Evolutionary conservation across 1,284 basidiomycete genomes (phyloP).

Genomic region (Exobasidium rhododendri): DNA sequence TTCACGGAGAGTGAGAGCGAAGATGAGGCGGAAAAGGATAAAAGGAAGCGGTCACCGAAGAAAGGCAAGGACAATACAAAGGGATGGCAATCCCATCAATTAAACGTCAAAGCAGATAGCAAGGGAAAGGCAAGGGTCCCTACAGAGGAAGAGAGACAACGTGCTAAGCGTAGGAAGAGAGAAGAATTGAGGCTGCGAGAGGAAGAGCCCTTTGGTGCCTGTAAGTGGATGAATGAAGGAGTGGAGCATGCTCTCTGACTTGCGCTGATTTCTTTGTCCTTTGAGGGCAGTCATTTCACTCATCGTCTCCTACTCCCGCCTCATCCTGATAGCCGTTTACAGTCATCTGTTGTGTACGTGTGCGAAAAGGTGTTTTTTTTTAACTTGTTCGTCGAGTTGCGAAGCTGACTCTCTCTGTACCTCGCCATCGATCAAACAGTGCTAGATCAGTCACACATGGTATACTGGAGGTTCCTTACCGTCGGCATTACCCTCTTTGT

Average conservation of each 20-base stretch:
- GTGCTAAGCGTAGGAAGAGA: not conserved
- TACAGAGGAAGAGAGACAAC: slow-evolving; percentile 2
- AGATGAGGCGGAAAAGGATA: slow-evolving; percentile 5
- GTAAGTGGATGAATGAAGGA: not conserved
- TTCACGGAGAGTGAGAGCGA: slow-evolving; percentile 16
- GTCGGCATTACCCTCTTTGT: slow-evolving; percentile 45
- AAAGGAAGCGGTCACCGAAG: not conserved
- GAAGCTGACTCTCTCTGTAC: not conserved
- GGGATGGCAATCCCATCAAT: not conserved
- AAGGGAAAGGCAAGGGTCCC: not conserved
- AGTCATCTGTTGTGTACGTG: slow-evolving; percentile 45
- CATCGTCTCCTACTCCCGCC: slow-evolving; percentile 44
- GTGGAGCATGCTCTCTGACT: not conserved
- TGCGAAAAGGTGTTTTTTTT: slow-evolving; percentile 6
- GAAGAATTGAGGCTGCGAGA: slow-evolving; percentile 7
- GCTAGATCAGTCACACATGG: slow-evolving; percentile 50
- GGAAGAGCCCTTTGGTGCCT: slow-evolving; percentile 19
- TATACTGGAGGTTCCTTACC: slow-evolving; percentile 52
- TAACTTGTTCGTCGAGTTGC: not conserved
- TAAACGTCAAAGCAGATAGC: slow-evolving; percentile 8
- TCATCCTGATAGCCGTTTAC: slow-evolving; percentile 52
- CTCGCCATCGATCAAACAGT: too few relatives aligned
- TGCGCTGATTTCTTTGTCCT: not conserved
- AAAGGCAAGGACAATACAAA: not conserved
- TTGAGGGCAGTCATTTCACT: slow-evolving; percentile 24